Percentiles rank a stretch among this genome's conserved stretches.
Conservation (phyloP, 2,329 filamentous ascomycete genomes). For the Bipolaris bicolor region DNA sequence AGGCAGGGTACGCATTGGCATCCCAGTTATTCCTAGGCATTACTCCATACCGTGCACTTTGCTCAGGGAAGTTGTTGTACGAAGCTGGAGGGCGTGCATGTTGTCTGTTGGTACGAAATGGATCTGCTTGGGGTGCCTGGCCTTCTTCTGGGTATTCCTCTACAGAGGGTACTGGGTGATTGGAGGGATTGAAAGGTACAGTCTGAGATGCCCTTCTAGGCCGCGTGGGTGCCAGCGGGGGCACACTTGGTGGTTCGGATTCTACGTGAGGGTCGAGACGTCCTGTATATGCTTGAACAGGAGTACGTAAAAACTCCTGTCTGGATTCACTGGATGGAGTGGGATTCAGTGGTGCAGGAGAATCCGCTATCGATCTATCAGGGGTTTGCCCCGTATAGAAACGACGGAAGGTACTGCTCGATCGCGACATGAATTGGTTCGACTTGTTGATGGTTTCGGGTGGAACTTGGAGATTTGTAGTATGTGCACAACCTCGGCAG, state of each 20-base stretch:
- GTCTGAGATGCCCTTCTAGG: constrained; percentile 18
- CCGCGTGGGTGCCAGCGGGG: constrained; percentile 13
- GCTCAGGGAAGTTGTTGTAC: constrained; percentile 26
- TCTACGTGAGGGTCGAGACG: constrained; percentile 27
- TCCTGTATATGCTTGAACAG: constrained; percentile 35
- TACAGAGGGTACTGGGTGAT: constrained; percentile 25
- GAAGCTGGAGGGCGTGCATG: constrained; percentile 36
- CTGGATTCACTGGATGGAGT: constrained; percentile 31
- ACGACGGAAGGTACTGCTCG: constrained; percentile 27
- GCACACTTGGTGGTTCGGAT: constrained; percentile 19
- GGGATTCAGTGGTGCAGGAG: constrained; percentile 23
- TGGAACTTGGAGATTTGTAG: constrained; percentile 13
- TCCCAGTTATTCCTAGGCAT: constrained; percentile 26
- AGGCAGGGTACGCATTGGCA: constrained; percentile 14
- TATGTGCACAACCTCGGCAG: background rate
- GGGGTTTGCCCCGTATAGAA: constrained; percentile 40
- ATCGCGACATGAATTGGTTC: constrained; percentile 29
- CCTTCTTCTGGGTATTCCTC: constrained; percentile 42
- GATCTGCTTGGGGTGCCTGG: constrained; percentile 29
- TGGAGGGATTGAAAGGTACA: constrained; percentile 12
- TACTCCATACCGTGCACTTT: constrained; percentile 22
- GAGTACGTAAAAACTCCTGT: constrained; percentile 38
- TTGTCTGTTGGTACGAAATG: constrained; percentile 29
- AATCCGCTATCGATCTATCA: constrained; percentile 39
- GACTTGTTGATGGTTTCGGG: constrained; percentile 4